Evolutionary conservation across 768 basidiomycete genomes (phyloP), one percentile per base, ranked within the genome.

Genomic region (Amanita thiersii): DNA sequence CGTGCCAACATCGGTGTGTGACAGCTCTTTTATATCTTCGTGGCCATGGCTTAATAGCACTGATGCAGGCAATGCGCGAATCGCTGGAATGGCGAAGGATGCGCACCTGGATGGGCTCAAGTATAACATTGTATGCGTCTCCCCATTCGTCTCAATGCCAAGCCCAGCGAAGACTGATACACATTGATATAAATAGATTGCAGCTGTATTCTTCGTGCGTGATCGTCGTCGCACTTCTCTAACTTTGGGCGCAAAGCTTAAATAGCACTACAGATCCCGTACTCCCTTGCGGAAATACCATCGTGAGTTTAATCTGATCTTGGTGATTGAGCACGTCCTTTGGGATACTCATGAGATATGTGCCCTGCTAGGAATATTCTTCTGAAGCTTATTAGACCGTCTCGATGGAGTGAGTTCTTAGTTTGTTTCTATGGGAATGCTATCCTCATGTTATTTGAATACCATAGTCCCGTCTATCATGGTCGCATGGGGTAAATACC

Each of bases 81-180:
- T 56, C 32, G 55, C 55, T 40, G 57, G 57, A 25, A 56, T 58
- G 54, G 52, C 50, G 4, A 48, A 45, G 41, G 57, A 58, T 35
- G 48, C 52, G 15, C 9, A 56, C 11, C 34, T 58, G 17, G 48
- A 34, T 3, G 57, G 57, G 1, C 40, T 58, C 12, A 50, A 50
- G 7, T 58, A 57, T 42, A 58, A 58, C 32, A 52, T 50, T 23
- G 54, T 55, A 37, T 7, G 55, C 40, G 19, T 35, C 9, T 28
- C 31, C 12, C 17, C 26, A 19, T 4, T 17, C 5, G 11, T 9
- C 12, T 12, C 31, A 12, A 18, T 24, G 8, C 25, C 15, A 15
- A 28, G 17, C 19, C 11, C 21, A 51, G 49, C 14, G 9, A 30
- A 30, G 29, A 30, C 21, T 42, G 40, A 42, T 32, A 7, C n/a